Evolutionary conservation across 345 rosid species (phyloP).

Genomic region (Hibiscus mutabilis): DNA sequence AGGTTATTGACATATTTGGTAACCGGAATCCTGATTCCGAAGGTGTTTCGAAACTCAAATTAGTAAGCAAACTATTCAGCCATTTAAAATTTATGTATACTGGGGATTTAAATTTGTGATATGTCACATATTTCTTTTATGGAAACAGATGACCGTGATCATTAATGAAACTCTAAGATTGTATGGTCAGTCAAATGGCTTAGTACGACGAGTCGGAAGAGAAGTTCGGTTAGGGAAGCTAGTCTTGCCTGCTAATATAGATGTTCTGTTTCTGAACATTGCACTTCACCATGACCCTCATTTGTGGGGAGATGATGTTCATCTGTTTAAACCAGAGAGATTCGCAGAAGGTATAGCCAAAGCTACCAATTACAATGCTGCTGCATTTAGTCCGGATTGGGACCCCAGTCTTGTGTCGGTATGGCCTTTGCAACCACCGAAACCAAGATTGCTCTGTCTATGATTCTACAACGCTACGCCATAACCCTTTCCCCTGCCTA

Average conservation of each 20-base stretch:
- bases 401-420: background rate
- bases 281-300: constrained; percentile 1
- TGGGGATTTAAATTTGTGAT: background rate
- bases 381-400: background rate
- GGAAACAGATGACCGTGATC: background rate
- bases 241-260: background rate
- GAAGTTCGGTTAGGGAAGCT: background rate
- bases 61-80: background rate
- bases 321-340: background rate
- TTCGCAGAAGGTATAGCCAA: background rate
- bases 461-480: background rate
- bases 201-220: background rate
- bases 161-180: background rate
- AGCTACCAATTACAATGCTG: background rate
- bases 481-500: background rate
- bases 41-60: background rate
- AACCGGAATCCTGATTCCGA: background rate
- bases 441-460: background rate
- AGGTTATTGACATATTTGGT: constrained; percentile 3
- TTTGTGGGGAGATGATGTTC: background rate
- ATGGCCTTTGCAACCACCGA: background rate
- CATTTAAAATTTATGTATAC: background rate
- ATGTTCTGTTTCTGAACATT: background rate
- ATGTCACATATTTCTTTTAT: background rate
- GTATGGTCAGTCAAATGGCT: background rate